These are phyloP conservation scores for Ballota nigra DNA, from an alignment of 257 asterid species.

Conservation along the genomic window DNA sequence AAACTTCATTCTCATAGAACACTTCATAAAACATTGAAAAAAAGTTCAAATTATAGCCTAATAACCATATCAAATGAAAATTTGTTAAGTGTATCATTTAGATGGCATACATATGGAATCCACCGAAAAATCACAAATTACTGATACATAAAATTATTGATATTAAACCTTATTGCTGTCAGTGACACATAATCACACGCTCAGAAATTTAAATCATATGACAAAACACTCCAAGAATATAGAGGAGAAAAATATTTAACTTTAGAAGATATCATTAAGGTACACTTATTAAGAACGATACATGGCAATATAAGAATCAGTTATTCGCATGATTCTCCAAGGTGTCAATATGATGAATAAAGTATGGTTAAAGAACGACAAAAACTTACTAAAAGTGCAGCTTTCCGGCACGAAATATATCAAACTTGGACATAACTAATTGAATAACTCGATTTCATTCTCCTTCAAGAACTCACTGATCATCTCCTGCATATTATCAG, in stretches of 20 bases:
- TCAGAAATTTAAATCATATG: constrained; percentile 1
- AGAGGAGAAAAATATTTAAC: background rate
- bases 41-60: background rate
- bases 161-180: background rate
- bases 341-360: background rate
- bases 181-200: background rate
- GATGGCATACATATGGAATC: background rate
- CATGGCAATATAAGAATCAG: background rate
- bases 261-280: constrained; percentile 2
- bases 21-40: background rate
- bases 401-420: constrained; percentile 73
- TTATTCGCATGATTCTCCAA: background rate
- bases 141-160: background rate
- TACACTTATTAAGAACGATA: background rate
- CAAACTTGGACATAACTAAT: constrained; percentile 75
- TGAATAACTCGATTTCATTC: constrained; percentile 59
- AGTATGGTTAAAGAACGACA: background rate
- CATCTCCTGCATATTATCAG: too few species aligned
- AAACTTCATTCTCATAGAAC: background rate
- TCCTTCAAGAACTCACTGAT: constrained; percentile 67
- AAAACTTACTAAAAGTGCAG: constrained; percentile 59
- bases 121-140: background rate
- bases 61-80: background rate
- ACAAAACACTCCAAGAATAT: background rate
- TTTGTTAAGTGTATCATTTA: background rate